A percentile compares a stretch with the other conserved stretches of the same genome.
Evolutionary conservation across 2,329 filamentous ascomycete genomes (phyloP).

Genomic region (Lecanicillium sp.): DNA sequence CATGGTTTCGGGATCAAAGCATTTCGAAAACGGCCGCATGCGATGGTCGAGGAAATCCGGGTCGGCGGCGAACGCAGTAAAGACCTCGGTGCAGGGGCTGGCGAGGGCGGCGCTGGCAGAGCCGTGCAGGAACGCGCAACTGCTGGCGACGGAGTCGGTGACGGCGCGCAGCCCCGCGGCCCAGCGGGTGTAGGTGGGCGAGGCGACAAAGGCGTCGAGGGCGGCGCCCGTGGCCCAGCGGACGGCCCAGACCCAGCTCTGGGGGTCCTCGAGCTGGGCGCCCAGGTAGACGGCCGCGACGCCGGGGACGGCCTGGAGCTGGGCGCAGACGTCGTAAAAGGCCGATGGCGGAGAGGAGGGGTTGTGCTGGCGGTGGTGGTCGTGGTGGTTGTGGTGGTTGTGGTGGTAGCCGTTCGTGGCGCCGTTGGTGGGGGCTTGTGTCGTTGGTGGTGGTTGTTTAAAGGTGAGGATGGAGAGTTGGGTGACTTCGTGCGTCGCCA

Average conservation of each 20-base stretch:
- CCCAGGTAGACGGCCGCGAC: conserved; percentile 25
- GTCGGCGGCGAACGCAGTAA: conserved; percentile 25
- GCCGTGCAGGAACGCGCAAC: conserved; percentile 15
- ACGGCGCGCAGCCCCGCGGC: conserved; percentile 27
- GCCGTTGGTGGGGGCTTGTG: conserved; percentile 1
- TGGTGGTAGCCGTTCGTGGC: no score
- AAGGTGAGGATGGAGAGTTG: conserved; percentile 25
- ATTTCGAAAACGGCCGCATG: conserved; percentile 20
- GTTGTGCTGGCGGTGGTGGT: conserved; percentile 12
- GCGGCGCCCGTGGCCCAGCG: conserved; percentile 25
- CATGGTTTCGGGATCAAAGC: conserved; percentile 15
- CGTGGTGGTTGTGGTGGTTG: conserved; percentile 5
- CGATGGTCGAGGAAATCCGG: conserved; percentile 21
- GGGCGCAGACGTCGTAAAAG: conserved; percentile 18
- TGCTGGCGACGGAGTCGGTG: conserved; percentile 14
- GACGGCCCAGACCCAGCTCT: conserved; percentile 23
- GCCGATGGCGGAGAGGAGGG: conserved; percentile 18
- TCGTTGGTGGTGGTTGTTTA: conserved; percentile 13
- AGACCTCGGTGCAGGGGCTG: conserved; percentile 30
- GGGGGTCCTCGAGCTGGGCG: conserved; percentile 24
- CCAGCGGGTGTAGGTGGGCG: conserved; percentile 31
- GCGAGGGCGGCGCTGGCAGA: conserved; percentile 21
- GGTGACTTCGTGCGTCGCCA: conserved; percentile 19
- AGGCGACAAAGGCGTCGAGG: conserved; percentile 31
- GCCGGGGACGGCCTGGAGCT: conserved; percentile 23